phyloP scores from a whole-genome alignment of 345 rosid species.

The Bretschneidera sinensis region DNA sequence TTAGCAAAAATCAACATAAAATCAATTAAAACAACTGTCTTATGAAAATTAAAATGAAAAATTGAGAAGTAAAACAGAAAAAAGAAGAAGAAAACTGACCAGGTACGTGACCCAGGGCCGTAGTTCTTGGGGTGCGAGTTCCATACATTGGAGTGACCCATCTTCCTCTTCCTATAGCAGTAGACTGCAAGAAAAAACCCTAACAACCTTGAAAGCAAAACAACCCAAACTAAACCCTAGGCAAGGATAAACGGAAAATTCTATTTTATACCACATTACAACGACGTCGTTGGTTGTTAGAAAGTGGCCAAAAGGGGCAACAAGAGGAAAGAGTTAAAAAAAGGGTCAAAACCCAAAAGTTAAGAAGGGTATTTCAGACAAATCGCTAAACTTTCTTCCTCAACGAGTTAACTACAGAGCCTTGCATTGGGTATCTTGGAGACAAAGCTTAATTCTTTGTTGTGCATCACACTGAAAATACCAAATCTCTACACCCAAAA shows the following conservation, averaged over 20 bases:
- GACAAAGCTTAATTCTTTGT: constrained; percentile 1
- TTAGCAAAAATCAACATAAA: too few relatives aligned
- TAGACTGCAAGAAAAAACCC: too few relatives aligned
- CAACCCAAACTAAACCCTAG: too few relatives aligned
- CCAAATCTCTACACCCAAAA: background rate
- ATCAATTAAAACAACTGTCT: too few relatives aligned
- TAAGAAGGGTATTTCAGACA: constrained; percentile 2
- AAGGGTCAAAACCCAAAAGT: too few relatives aligned
- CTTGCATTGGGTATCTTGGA: constrained; percentile 4
- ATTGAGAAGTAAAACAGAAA: background rate
- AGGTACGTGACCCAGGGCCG: constrained; percentile 22
- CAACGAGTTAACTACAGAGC: constrained; percentile 1
- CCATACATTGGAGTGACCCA: constrained; percentile 19
- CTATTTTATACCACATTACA: too few relatives aligned
- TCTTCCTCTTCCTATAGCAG: background rate
- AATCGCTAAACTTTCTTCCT: constrained; percentile 7
- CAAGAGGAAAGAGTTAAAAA: too few relatives aligned
- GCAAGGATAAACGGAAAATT: too few relatives aligned
- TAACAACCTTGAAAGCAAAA: too few relatives aligned
- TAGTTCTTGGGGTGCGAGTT: constrained; percentile 23
- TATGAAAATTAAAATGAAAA: background rate
- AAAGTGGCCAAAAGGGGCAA: too few relatives aligned
- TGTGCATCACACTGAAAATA: background rate
- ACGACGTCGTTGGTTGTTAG: too few relatives aligned
- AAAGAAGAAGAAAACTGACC: constrained; percentile 5